Percentiles rank a stretch among this genome's conserved stretches.
phyloP scores from a whole-genome alignment of 306 rosid genomes.

The Vigna radiata region DNA sequence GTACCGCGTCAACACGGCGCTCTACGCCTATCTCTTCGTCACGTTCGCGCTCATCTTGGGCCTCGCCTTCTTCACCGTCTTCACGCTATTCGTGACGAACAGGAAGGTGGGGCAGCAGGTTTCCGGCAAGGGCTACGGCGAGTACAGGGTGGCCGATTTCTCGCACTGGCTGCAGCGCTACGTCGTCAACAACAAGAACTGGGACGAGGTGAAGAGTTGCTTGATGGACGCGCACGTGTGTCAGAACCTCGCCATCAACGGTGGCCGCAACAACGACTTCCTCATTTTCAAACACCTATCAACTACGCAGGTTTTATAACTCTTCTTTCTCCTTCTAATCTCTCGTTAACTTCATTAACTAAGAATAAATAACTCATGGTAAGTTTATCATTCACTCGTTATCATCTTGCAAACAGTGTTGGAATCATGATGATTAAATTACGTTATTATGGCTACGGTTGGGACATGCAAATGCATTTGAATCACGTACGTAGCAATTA shows the following conservation, averaged over 20 bases:
- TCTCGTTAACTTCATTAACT: too few species aligned
- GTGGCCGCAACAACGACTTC: conserved; percentile 37
- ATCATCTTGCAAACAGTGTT: too few species aligned
- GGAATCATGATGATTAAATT: too few species aligned
- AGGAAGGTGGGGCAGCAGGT: conserved; percentile 57
- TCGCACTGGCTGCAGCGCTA: conserved; percentile 75
- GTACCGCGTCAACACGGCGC: conserved; percentile 54
- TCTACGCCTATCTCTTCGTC: conserved; percentile 60
- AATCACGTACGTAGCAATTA: background rate
- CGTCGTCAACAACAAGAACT: conserved; percentile 64
- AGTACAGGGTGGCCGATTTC: conserved; percentile 63
- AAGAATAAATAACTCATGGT: too few species aligned
- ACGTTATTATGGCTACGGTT: background rate
- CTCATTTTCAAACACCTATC: conserved; percentile 61
- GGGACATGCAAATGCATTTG: background rate
- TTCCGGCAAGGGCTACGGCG: conserved; percentile 61
- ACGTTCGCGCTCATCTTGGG: conserved; percentile 62
- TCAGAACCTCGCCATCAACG: conserved; percentile 48
- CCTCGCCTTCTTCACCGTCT: conserved; percentile 62
- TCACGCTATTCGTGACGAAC: conserved; percentile 67
- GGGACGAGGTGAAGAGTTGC: conserved; percentile 76
- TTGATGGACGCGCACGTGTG: conserved; percentile 66
- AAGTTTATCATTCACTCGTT: too few species aligned
- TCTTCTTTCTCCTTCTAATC: background rate
- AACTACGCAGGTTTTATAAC: conserved; percentile 60